phyloP scores from a whole-genome alignment of 2,329 filamentous ascomycete genomes.

The Ceratocystis huliohia region DNA sequence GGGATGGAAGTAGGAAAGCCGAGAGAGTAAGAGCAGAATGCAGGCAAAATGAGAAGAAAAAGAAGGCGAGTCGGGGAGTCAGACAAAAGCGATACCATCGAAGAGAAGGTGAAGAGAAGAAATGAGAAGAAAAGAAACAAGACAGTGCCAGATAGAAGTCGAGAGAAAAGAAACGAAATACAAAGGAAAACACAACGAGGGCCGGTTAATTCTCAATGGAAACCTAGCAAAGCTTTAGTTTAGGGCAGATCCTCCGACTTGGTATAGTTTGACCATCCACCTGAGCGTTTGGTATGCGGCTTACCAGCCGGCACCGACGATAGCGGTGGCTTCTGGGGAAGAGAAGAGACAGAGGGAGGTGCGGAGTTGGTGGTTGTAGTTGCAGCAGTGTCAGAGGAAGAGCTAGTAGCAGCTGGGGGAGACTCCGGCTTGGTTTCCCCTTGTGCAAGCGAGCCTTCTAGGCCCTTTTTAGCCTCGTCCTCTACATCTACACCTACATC shows the following conservation, averaged over 20 bases:
- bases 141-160: neutral
- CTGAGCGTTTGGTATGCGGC: conserved; percentile 29
- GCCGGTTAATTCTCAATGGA: too few relatives aligned
- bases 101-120: conserved; percentile 2
- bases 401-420: conserved; percentile 24
- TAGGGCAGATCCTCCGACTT: conserved; percentile 27
- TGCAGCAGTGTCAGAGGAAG: conserved; percentile 24
- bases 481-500: conserved; percentile 20
- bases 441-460: conserved; percentile 22
- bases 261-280: conserved; percentile 28
- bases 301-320: conserved; percentile 28
- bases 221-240: conserved; percentile 22
- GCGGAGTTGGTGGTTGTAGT: neutral
- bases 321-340: conserved; percentile 18
- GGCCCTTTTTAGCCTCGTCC: conserved; percentile 11
- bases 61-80: conserved; percentile 6
- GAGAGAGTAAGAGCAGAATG: neutral
- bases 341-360: conserved; percentile 25
- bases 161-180: too few relatives aligned
- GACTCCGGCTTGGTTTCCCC: conserved; percentile 30
- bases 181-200: too few relatives aligned
- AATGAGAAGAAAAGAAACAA: conserved; percentile 1
- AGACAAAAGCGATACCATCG: neutral
- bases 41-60: neutral
- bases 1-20: neutral